Evolutionary conservation across 108 stramenopile genomes (phyloP).

Genomic region (Cyclotella baltica): DNA sequence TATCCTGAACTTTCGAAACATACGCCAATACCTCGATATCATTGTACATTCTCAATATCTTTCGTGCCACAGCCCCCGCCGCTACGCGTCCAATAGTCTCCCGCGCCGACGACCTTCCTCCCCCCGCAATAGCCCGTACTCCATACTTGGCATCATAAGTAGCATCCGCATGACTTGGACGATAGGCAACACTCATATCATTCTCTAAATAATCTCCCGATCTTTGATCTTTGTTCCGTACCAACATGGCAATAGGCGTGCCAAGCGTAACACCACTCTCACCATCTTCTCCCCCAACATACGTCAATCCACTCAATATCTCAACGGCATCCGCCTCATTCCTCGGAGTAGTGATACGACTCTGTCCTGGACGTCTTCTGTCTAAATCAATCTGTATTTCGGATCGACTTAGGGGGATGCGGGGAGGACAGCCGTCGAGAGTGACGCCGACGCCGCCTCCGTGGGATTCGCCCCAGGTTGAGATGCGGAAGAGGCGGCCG

Average conservation of each 20-base stretch:
- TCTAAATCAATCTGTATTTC: constrained; percentile 96
- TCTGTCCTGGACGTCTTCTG: constrained; percentile 90
- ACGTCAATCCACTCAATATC: constrained; percentile 92
- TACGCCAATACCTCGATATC: constrained; percentile 93
- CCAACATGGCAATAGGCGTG: constrained; percentile 97
- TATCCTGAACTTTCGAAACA: constrained; percentile 92
- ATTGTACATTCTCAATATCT: constrained; percentile 90
- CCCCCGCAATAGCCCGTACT: constrained; percentile 96
- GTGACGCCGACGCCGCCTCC: constrained; percentile 97
- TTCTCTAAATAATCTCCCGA: constrained; percentile 94
- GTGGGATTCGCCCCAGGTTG: constrained; percentile 99
- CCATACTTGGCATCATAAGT: constrained; percentile 99
- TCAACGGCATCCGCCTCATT: constrained; percentile 96
- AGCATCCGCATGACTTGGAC: constrained; percentile 98
- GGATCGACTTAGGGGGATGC: constrained; percentile 85
- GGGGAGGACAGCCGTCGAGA: constrained; percentile 97
- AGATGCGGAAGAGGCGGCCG: constrained; percentile 96
- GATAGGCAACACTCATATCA: constrained; percentile 96
- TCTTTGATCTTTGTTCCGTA: constrained; percentile 95
- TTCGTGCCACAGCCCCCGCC: constrained; percentile 96
- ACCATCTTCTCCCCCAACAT: constrained; percentile 54
- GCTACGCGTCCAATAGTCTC: constrained; percentile 99
- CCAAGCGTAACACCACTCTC: constrained; percentile 80
- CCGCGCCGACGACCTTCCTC: constrained; percentile 94
- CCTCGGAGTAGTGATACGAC: constrained; percentile 96